Evolutionary conservation across 495 filamentous ascomycete species (phyloP).

Genomic region (Aspergillus carlsbadensis): DNA sequence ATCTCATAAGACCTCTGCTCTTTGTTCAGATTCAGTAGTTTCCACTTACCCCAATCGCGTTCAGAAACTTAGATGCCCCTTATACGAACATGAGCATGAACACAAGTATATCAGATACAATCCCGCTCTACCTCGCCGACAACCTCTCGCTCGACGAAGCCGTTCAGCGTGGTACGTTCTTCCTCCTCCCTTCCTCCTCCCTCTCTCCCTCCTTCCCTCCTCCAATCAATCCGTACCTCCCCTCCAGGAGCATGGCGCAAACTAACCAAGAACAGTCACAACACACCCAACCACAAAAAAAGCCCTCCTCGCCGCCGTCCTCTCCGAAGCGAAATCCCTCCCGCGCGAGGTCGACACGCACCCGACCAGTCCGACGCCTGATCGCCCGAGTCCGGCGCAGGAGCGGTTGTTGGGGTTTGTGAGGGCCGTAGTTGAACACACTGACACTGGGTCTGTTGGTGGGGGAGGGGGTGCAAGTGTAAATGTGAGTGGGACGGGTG

Average conservation of each 20-base stretch:
- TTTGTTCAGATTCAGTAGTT: too few species aligned
- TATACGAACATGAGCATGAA: too few species aligned
- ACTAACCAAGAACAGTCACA: too few species aligned
- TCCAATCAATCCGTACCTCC: neutral
- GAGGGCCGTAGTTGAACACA: neutral
- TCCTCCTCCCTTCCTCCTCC: neutral
- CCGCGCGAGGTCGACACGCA: slow-evolving; percentile 8
- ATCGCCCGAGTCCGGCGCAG: slow-evolving; percentile 7
- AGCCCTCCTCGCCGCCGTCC: slow-evolving; percentile 1
- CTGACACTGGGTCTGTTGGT: neutral
- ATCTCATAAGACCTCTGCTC: too few species aligned
- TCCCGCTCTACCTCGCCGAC: slow-evolving; percentile 10
- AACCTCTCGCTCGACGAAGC: neutral
- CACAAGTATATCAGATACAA: neutral
- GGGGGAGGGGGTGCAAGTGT: too few species aligned
- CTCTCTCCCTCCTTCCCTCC: neutral
- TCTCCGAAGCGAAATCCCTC: slow-evolving; percentile 13
- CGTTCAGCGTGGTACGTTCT: neutral
- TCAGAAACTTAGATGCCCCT: too few species aligned
- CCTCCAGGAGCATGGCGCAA: too few species aligned
- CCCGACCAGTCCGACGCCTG: slow-evolving; percentile 3
- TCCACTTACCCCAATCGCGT: too few species aligned
- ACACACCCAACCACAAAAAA: too few species aligned
- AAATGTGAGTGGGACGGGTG: too few species aligned
- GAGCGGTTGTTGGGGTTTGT: slow-evolving; percentile 5